Evolutionary conservation across 2,329 filamentous ascomycete species (phyloP), one percentile per base, ranked within the genome.

Genomic region (Calonectria naviculata): DNA sequence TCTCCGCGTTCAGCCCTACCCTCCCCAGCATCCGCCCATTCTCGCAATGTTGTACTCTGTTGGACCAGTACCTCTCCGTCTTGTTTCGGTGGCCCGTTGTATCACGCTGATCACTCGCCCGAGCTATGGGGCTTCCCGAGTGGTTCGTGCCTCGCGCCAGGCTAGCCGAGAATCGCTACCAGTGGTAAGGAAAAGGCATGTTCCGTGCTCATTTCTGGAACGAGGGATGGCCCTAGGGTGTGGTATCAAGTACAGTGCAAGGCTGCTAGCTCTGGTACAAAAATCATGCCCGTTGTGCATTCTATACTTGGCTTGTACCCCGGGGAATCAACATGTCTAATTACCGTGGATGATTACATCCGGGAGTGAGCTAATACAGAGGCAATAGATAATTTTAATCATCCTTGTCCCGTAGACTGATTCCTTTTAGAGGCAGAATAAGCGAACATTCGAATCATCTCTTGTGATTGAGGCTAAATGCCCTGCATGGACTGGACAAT

Each of bases 181-280:
- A 75, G 58, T 41, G 61, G 38, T 36, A 31, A 46, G 26, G 52
- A 47, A 67, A 61, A 69, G 49, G 19, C 29, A 21, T 62, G 65
- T 29, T 41, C 75, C 65, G 61, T 69, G 44, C 36, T 68, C 38
- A 67, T 61, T 66, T 72, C 52, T 70, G 46, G 31, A 60, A 26
- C 46, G 34, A 70, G 41, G 52, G 52, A 42, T 64, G 38, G 15
- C 67, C 54, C 65, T 66, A 44, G 46, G 54, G 9, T 46, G 42
- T 66, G 66, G 68, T 75, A 38, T 31, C 56, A 54, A 58, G 65
- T 68, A 70, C 68, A 67, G 21, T 56, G 31, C 24, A 58, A 6
- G 52, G 52, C 21, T 36, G 13, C 28, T 13, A 46, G 4, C 38
- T 26, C 7, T 17, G 7, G 38, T 38, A n/a, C 21, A 19, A 36